These are phyloP conservation scores for Theobroma grandiflorum DNA, from an alignment of 441 rosid species.

Conservation along the genomic window DNA sequence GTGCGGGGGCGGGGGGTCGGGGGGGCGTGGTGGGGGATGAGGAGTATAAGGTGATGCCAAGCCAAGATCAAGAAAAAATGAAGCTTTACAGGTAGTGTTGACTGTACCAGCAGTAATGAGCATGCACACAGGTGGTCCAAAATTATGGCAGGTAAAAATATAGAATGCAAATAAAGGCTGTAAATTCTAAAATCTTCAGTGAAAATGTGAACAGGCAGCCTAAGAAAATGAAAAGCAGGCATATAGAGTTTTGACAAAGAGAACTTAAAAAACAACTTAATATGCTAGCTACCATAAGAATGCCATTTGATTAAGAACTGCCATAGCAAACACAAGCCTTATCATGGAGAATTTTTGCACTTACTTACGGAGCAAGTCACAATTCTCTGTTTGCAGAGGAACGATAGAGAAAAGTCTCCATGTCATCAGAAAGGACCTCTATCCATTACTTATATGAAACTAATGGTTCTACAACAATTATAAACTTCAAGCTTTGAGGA, in stretches of 20 bases:
- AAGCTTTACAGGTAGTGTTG: neutral
- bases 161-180: neutral
- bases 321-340: neutral
- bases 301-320: constrained; percentile 2
- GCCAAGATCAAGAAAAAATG: neutral
- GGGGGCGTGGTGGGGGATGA: no score
- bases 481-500: constrained; percentile 11
- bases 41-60: neutral
- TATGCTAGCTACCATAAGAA: neutral
- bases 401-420: neutral
- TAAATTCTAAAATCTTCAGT: constrained; percentile 1
- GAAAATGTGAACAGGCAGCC: neutral
- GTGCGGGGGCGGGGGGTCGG: no score
- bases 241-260: neutral
- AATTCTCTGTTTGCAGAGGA: neutral
- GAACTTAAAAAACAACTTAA: neutral
- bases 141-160: neutral
- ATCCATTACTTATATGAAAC: neutral
- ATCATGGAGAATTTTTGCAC: neutral
- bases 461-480: neutral
- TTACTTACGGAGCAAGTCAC: constrained; percentile 25
- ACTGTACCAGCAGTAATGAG: neutral
- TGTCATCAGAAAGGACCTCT: neutral
- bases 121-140: neutral
- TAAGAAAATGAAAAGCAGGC: neutral